Conservation (phyloP, 2,329 filamentous ascomycete species). For the Microsporum audouinii region DNA sequence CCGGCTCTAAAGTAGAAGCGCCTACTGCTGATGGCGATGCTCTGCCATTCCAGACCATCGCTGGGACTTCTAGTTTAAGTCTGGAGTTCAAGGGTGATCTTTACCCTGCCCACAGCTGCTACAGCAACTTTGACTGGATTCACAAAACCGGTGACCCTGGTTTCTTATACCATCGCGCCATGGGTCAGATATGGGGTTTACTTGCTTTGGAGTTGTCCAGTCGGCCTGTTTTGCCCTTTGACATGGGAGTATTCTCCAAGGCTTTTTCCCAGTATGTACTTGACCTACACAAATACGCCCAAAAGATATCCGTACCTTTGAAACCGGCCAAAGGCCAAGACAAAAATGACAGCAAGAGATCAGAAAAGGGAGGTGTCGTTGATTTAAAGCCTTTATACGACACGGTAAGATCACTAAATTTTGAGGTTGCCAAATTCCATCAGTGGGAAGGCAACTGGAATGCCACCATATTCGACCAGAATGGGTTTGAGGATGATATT, state of each 20-base stretch:
- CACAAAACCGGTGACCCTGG: constrained; percentile 65
- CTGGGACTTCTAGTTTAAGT: constrained; percentile 77
- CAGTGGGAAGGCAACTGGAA: constrained; percentile 72
- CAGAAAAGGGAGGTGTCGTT: constrained; percentile 26
- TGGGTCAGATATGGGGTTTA: constrained; percentile 69
- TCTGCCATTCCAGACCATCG: constrained; percentile 81
- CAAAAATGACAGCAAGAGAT: constrained; percentile 1
- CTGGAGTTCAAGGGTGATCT: constrained; percentile 60
- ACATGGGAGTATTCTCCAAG: constrained; percentile 61
- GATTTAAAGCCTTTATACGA: constrained; percentile 50
- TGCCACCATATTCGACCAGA: constrained; percentile 54
- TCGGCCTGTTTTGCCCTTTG: constrained; percentile 68
- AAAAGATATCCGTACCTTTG: constrained; percentile 39
- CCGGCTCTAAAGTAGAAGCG: constrained; percentile 48
- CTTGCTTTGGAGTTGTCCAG: constrained; percentile 79
- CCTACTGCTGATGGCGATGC: constrained; percentile 71
- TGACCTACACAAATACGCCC: constrained; percentile 55
- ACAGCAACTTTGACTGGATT: constrained; percentile 86
- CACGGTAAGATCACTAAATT: constrained; percentile 51
- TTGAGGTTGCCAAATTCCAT: constrained; percentile 54
- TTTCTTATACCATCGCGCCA: constrained; percentile 66
- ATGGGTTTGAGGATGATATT: constrained; percentile 63
- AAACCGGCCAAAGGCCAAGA: constrained; percentile 13
- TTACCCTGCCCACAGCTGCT: constrained; percentile 69
- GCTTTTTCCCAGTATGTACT: constrained; percentile 54